Evolutionary conservation across 2,329 filamentous ascomycete genomes (phyloP), one percentile per base, ranked within the genome.

Genomic region (Neodidymelliopsis sp.): DNA sequence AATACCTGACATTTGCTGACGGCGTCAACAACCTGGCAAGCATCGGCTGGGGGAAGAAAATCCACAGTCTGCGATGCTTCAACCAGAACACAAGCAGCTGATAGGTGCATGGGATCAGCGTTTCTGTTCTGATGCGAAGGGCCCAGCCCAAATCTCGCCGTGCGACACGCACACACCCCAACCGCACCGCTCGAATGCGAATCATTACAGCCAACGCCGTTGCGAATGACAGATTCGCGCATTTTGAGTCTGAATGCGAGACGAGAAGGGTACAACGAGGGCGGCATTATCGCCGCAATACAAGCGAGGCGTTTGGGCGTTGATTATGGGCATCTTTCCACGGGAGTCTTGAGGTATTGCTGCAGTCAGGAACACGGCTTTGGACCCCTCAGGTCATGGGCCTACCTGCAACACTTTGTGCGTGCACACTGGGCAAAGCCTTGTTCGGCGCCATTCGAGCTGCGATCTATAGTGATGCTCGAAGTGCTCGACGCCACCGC

Each of bases 1-100:
- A 51, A 4, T 66, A 49, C 34, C 49, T 71, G 11, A 51, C 57
- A 0, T 57, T 69, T 8, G 36, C 66, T 5, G 66, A 67, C 23
- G 69, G 69, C 4, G 60, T 65, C 29, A 71, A 72, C 41, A 71
- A 69, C 27, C 55, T 72, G 4, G 57, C 47, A 2, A 67, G 65
- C 34, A 57, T 60, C 7, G 61, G 55, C 4, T 71, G 68, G 68
- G 58, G 57, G 1, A 62, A 56, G 0, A 52, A 59, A 24, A 67
- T 71, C 11, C 65, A 67, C 39, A 54, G 65, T 13, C 24, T 71
- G 10, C 57, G 50, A 13, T 71, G 69, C 40, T 43, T 44, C 29
- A 65, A 69, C 28, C 59, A 59, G 24, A 35, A 47, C 4, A 29
- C 44, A 4, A 19, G 33, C 24, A 18, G 13, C 31, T 42, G 36